Conservation (phyloP, 805 yeast genomes). For the Nematodospora valgi region DNA sequence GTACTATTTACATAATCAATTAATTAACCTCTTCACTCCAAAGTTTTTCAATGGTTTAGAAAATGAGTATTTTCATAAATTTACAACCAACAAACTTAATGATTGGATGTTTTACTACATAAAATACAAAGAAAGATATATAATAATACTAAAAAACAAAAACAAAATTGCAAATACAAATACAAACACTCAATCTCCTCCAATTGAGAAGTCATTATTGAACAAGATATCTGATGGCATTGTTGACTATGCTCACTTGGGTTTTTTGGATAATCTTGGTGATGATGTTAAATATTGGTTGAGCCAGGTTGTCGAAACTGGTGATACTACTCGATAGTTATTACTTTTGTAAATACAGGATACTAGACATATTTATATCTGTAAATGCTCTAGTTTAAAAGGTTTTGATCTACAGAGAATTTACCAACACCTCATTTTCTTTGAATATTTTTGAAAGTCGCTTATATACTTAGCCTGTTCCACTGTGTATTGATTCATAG, state of each 20-base stretch:
- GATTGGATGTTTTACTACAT: conserved; percentile 44
- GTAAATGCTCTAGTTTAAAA: not conserved
- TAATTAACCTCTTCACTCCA: conserved; percentile 28
- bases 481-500: too few relatives aligned
- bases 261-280: conserved; percentile 39
- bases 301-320: conserved; percentile 12
- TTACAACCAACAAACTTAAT: conserved; percentile 31
- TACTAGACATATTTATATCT: not conserved
- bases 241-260: conserved; percentile 28
- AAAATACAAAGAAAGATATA: conserved; percentile 24
- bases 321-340: not conserved
- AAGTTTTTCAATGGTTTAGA: conserved; percentile 19
- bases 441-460: too few relatives aligned
- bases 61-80: conserved; percentile 39
- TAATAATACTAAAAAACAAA: conserved; percentile 32
- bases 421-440: too few relatives aligned
- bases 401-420: not conserved
- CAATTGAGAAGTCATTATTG: conserved; percentile 5
- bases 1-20: conserved; percentile 38
- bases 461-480: too few relatives aligned
- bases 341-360: too few relatives aligned
- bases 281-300: conserved; percentile 42
- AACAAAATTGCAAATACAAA: conserved; percentile 5
- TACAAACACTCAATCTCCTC: not conserved
- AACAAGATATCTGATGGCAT: conserved; percentile 17